These are phyloP conservation scores for Fusarium sulawesiense DNA, from an alignment of 2,329 filamentous ascomycete species.

Conservation along the genomic window DNA sequence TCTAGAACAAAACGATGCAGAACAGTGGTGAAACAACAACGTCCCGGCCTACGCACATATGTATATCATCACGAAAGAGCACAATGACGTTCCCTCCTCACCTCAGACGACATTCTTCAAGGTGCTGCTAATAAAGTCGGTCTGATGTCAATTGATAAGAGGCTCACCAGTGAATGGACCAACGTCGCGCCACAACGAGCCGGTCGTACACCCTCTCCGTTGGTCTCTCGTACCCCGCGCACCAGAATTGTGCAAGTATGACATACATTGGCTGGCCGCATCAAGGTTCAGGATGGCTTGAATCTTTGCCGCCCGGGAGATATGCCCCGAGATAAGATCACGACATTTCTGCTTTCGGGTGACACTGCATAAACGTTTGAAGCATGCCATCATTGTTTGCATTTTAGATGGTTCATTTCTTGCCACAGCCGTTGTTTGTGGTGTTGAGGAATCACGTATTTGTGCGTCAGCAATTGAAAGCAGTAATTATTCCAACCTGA, in stretches of 20 bases:
- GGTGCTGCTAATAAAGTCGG: constrained; percentile 15
- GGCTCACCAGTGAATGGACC: constrained; percentile 8
- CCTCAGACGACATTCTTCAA: background rate
- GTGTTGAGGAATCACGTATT: background rate
- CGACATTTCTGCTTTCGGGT: constrained; percentile 23
- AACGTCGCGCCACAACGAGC: constrained; percentile 22
- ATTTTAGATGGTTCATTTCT: background rate
- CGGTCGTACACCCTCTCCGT: constrained; percentile 8
- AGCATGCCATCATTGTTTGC: background rate
- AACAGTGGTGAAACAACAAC: background rate
- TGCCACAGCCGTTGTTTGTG: background rate
- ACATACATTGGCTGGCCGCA: constrained; percentile 12
- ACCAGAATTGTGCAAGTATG: constrained; percentile 8
- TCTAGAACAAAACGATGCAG: background rate
- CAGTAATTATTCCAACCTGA: no score
- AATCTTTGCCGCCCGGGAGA: constrained; percentile 11
- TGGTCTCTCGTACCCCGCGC: no score
- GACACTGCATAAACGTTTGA: constrained; percentile 4
- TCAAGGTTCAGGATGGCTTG: constrained; percentile 7
- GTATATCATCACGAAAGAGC: constrained; percentile 1
- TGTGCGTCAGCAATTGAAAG: background rate
- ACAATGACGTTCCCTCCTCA: constrained; percentile 8
- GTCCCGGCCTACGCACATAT: background rate
- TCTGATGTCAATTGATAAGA: constrained; percentile 38
- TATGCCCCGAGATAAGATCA: constrained; percentile 34